Conservation (phyloP, 331 rosid species). For the Erythrophleum ivorense region DNA sequence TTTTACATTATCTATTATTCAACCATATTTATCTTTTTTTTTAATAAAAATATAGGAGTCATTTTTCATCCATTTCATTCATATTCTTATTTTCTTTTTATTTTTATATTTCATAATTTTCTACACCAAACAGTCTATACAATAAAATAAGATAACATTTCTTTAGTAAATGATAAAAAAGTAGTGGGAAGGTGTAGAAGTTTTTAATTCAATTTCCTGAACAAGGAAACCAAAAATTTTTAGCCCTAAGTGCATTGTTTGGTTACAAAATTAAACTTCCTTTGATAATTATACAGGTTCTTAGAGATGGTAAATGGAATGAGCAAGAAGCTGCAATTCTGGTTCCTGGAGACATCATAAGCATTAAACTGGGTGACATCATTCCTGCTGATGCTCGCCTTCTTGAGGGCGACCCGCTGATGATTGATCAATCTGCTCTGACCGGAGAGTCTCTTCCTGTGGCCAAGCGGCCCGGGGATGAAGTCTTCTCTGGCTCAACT, state of each 20-base stretch:
- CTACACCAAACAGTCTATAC: too few species aligned
- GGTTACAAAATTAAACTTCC: not conserved
- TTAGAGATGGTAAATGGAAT: conserved; percentile 93
- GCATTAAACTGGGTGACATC: conserved; percentile 92
- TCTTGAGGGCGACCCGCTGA: conserved; percentile 95
- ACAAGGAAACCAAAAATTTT: too few species aligned
- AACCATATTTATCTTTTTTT: too few species aligned
- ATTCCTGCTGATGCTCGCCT: conserved; percentile 99
- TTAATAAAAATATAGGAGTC: too few species aligned
- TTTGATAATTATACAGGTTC: conserved; percentile 55
- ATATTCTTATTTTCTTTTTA: too few species aligned
- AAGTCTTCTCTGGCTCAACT: conserved; percentile 96
- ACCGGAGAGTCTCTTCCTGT: conserved; percentile 99
- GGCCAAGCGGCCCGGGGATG: conserved; percentile 88
- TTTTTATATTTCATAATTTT: too few species aligned
- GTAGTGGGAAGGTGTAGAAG: not conserved
- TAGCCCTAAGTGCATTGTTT: too few species aligned
- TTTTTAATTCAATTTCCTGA: too few species aligned
- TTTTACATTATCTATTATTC: too few species aligned
- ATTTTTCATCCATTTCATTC: too few species aligned
- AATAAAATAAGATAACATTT: not conserved
- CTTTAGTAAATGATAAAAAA: not conserved
- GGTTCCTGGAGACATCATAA: conserved; percentile 95
- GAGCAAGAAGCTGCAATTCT: conserved; percentile 94
- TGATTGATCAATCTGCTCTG: conserved; percentile 92